Conservation (phyloP, 345 rosid species). For the Murraya paniculata region DNA sequence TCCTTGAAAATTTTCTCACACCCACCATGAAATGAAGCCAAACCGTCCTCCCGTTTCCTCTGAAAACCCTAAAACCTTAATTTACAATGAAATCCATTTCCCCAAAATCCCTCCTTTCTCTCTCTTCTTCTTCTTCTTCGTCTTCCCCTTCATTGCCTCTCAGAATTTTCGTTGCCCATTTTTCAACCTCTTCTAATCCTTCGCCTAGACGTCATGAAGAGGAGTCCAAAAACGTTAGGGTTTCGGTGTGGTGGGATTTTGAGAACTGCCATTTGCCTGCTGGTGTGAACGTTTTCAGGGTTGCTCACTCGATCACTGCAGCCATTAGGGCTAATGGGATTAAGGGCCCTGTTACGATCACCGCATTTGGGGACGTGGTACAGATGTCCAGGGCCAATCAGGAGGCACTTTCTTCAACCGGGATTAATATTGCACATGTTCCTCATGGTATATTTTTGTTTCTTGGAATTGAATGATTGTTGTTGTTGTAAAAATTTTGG, state of each 20-base stretch:
- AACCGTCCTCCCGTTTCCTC: neutral
- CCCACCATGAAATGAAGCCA: conserved; percentile 3
- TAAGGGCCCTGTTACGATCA: conserved; percentile 77
- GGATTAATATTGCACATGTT: conserved; percentile 68
- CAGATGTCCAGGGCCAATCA: conserved; percentile 70
- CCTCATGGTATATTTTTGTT: conserved; percentile 49
- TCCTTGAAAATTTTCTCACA: neutral
- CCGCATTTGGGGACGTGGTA: conserved; percentile 71
- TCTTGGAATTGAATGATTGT: neutral
- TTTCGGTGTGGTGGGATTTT: conserved; percentile 95
- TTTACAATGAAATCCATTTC: conserved; percentile 28
- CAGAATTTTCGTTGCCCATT: conserved; percentile 31
- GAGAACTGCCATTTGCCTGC: conserved; percentile 74
- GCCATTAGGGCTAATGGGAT: conserved; percentile 69
- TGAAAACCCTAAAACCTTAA: neutral
- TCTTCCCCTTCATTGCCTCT: conserved; percentile 2
- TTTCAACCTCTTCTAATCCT: conserved; percentile 28
- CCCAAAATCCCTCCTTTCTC: conserved; percentile 22
- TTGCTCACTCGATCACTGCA: conserved; percentile 49
- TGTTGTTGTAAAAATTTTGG: neutral
- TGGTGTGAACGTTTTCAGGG: conserved; percentile 58
- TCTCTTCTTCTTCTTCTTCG: neutral
- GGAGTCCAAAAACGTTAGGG: conserved; percentile 50
- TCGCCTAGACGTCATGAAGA: conserved; percentile 38
- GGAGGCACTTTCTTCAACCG: conserved; percentile 70